Conservation (phyloP, 345 rosid species). For the Arabis alpina region DNA sequence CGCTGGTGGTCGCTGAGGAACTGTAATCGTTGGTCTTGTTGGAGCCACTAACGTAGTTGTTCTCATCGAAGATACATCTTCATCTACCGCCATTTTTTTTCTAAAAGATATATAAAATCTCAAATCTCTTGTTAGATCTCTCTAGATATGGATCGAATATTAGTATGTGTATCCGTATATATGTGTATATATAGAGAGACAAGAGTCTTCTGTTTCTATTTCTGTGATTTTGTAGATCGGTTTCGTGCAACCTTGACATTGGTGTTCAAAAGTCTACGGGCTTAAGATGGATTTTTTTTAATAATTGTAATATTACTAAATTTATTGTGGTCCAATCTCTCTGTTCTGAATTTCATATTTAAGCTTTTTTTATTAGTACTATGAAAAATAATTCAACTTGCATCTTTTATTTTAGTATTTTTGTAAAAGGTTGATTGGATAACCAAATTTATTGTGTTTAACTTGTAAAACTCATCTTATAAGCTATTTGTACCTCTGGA, state of each 20-base stretch:
- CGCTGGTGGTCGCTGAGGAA: conserved; percentile 69
- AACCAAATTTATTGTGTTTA: conserved; percentile 32
- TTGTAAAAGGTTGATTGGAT: conserved; percentile 16
- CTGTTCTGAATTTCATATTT: conserved; percentile 29
- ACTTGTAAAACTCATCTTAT: conserved; percentile 41
- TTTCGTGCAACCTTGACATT: conserved; percentile 49
- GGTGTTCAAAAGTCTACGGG: conserved; percentile 39
- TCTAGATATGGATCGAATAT: conserved; percentile 11
- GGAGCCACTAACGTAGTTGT: conserved; percentile 44
- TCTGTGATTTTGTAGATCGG: conserved; percentile 25
- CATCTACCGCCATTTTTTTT: conserved; percentile 53
- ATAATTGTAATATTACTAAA: not conserved
- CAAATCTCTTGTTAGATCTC: conserved; percentile 12
- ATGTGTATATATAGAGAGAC: conserved; percentile 29
- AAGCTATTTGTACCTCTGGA: not conserved
- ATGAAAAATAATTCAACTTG: conserved; percentile 36
- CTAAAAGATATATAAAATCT: not conserved
- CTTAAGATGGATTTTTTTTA: conserved; percentile 28
- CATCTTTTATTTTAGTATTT: not conserved
- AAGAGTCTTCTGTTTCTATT: conserved; percentile 44
- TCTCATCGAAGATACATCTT: conserved; percentile 42
- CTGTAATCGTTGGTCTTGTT: conserved; percentile 66
- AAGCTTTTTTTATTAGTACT: conserved; percentile 1
- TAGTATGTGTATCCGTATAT: not conserved
- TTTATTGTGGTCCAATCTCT: conserved; percentile 36